Evolutionary conservation across 257 asterid genomes (phyloP).

Genomic region (Nemophila menziesii): DNA sequence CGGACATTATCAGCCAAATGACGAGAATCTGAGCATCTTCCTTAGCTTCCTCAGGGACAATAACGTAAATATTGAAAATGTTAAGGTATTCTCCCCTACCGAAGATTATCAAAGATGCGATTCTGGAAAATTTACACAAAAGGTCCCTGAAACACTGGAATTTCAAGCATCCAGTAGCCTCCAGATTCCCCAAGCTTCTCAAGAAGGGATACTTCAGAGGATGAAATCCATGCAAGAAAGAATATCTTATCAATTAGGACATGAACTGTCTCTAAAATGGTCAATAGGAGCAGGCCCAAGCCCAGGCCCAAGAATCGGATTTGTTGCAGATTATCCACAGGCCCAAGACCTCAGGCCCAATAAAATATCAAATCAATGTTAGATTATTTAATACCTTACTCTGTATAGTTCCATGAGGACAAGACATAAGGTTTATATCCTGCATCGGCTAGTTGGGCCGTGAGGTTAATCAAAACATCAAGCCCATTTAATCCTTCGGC

Average conservation of each 20-base stretch:
- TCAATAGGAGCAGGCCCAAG: constrained; percentile 39
- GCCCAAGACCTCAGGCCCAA: background rate
- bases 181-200: background rate
- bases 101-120: constrained; percentile 6
- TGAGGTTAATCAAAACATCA: constrained; percentile 27
- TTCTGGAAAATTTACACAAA: background rate
- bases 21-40: constrained; percentile 30
- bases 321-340: constrained; percentile 9
- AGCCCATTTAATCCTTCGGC: constrained; percentile 6
- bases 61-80: constrained; percentile 28
- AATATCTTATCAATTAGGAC: constrained; percentile 30
- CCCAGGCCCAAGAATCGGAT: constrained; percentile 33
- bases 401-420: constrained; percentile 10
- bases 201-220: constrained; percentile 10
- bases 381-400: background rate
- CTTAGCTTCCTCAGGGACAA: constrained; percentile 25
- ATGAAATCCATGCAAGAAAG: constrained; percentile 22
- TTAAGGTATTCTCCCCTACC: constrained; percentile 16
- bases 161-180: background rate
- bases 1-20: constrained; percentile 42
- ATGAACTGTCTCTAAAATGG: constrained; percentile 29
- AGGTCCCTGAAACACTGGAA: background rate
- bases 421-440: constrained; percentile 21
- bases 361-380: constrained; percentile 1
- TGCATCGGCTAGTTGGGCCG: constrained; percentile 26